phyloP scores from a whole-genome alignment of 2,329 filamentous ascomycete species.

The Ceratocystis albifundus region DNA sequence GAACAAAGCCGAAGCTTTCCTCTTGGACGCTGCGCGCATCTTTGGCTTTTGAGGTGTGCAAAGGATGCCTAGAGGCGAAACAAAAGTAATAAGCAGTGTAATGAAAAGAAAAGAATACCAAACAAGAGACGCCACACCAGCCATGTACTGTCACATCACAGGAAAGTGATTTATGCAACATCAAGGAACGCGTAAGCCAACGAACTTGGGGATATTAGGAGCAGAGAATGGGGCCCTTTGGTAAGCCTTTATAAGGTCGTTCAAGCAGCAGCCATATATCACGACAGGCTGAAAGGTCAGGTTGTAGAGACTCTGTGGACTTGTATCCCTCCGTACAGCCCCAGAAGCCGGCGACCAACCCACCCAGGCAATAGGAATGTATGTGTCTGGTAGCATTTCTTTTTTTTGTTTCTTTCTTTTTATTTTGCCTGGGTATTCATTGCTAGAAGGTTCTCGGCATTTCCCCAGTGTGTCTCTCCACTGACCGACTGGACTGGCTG shows the following conservation, averaged over 20 bases:
- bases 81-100: background rate
- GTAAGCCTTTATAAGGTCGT: too few relatives aligned
- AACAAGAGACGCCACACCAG: background rate
- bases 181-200: background rate
- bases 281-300: background rate
- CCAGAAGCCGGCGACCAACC: background rate
- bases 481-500: background rate
- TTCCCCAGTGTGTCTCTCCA: background rate
- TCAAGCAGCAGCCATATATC: too few relatives aligned
- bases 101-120: constrained; percentile 8
- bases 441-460: background rate
- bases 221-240: too few relatives aligned
- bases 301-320: background rate
- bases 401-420: background rate
- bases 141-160: background rate
- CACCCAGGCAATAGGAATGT: background rate
- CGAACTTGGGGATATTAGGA: too few relatives aligned
- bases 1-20: background rate
- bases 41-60: background rate
- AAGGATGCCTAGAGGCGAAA: background rate
- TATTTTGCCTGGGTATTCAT: background rate
- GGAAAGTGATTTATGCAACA: background rate
- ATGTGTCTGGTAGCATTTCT: background rate
- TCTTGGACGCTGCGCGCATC: background rate
- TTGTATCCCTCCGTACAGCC: background rate